phyloP scores from a whole-genome alignment of 1,284 basidiomycete species.

The Trichosporon sp. region DNA sequence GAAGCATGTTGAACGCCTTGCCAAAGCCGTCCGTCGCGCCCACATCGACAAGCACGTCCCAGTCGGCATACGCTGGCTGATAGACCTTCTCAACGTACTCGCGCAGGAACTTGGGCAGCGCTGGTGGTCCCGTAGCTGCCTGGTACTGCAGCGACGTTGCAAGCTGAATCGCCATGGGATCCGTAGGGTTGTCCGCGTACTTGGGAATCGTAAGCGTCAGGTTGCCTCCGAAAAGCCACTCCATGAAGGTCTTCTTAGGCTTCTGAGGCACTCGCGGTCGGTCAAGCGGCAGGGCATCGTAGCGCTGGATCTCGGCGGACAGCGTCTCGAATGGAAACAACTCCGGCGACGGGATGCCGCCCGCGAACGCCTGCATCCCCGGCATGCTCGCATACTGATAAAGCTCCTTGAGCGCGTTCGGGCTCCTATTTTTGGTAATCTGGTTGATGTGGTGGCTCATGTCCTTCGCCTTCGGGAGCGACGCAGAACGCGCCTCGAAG shows the following conservation, averaged over 20 bases:
- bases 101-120: constrained; percentile 45
- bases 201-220: constrained; percentile 59
- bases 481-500: background rate
- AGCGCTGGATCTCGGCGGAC: constrained; percentile 36
- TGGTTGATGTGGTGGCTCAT: constrained; percentile 59
- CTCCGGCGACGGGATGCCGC: constrained; percentile 46
- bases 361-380: constrained; percentile 28
- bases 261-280: constrained; percentile 50
- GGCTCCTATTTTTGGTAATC: constrained; percentile 53
- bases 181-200: constrained; percentile 37
- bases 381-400: constrained; percentile 39
- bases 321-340: constrained; percentile 49
- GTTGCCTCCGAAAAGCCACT: constrained; percentile 56
- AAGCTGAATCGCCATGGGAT: constrained; percentile 55
- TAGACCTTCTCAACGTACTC: constrained; percentile 62
- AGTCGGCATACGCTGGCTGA: constrained; percentile 65
- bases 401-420: constrained; percentile 59
- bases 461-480: constrained; percentile 52
- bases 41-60: constrained; percentile 58
- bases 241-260: constrained; percentile 51
- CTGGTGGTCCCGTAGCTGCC: constrained; percentile 43
- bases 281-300: constrained; percentile 49
- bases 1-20: constrained; percentile 54
- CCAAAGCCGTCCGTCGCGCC: constrained; percentile 70
- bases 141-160: constrained; percentile 68